phyloP scores from a whole-genome alignment of 352 stramenopile species.

The Pythium pyrilobum region DNA sequence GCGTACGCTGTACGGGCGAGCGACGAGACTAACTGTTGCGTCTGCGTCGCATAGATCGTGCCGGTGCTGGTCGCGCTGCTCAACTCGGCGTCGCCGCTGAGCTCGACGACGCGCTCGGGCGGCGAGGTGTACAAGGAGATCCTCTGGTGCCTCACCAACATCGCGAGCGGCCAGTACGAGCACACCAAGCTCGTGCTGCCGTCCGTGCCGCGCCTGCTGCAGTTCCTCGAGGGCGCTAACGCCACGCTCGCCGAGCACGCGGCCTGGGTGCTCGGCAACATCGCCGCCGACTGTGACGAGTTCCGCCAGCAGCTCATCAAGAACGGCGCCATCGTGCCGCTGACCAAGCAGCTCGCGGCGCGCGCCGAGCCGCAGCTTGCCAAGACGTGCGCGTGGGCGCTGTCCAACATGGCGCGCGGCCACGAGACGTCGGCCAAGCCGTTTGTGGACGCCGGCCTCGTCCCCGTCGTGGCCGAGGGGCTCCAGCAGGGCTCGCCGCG shows the following conservation, averaged over 20 bases:
- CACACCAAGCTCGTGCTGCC: slow-evolving; percentile 80
- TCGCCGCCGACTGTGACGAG: slow-evolving; percentile 79
- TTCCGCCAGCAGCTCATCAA: slow-evolving; percentile 78
- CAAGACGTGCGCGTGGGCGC: slow-evolving; percentile 64
- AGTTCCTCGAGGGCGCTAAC: slow-evolving; percentile 63
- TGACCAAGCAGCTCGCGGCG: slow-evolving; percentile 38
- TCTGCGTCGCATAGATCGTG: slow-evolving; percentile 41
- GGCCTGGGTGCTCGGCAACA: slow-evolving; percentile 81
- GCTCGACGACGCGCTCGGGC: slow-evolving; percentile 48
- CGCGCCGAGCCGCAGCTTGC: slow-evolving; percentile 26
- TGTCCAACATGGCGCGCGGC: slow-evolving; percentile 81
- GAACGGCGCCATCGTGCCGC: slow-evolving; percentile 44
- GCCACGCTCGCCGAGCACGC: slow-evolving; percentile 62
- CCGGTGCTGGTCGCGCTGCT: slow-evolving; percentile 63
- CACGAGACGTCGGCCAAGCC: slow-evolving; percentile 64
- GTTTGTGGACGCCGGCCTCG: slow-evolving; percentile 69
- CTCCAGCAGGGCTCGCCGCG: slow-evolving; percentile 22
- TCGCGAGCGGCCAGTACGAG: slow-evolving; percentile 77
- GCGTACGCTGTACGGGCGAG: too few species aligned
- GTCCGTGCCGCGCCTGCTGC: slow-evolving; percentile 60
- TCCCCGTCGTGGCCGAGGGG: slow-evolving; percentile 37
- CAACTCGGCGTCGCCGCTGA: slow-evolving; percentile 59
- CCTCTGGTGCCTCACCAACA: slow-evolving; percentile 81
- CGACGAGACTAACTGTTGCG: background rate
- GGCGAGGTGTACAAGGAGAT: slow-evolving; percentile 76